Evolutionary conservation across 305 asterid species (phyloP).

Genomic region (Fraxinus albicans): DNA sequence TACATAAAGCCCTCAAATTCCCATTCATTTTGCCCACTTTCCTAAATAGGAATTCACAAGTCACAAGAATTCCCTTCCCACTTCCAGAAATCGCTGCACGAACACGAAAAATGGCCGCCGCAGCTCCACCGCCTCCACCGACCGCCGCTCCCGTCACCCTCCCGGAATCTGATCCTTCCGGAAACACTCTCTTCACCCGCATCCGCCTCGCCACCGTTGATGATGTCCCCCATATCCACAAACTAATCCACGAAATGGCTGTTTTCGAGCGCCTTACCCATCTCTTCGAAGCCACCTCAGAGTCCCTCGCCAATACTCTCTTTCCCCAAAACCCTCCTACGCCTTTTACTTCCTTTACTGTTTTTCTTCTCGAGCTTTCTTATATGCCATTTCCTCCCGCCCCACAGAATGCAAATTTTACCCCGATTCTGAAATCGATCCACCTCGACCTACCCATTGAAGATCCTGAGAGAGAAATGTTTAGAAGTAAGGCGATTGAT

Average conservation of each 20-base stretch:
- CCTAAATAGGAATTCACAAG: background rate
- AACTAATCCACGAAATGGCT: conserved; percentile 87
- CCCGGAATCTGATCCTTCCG: conserved; percentile 34
- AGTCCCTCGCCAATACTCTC: conserved; percentile 71
- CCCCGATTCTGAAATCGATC: conserved; percentile 51
- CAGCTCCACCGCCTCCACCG: conserved; percentile 47
- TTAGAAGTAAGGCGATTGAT: conserved; percentile 34
- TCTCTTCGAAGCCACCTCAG: conserved; percentile 62
- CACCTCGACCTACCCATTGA: conserved; percentile 55
- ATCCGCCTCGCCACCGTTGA: conserved; percentile 66
- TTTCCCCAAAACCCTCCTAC: conserved; percentile 57
- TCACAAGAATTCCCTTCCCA: background rate
- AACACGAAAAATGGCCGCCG: conserved; percentile 37
- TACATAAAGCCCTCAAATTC: background rate
- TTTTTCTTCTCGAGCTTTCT: conserved; percentile 80
- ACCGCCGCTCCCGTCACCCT: conserved; percentile 28
- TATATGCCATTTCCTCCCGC: conserved; percentile 46
- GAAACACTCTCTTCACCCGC: conserved; percentile 66
- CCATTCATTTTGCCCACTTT: background rate
- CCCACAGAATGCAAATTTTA: conserved; percentile 36
- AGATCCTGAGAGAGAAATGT: conserved; percentile 54
- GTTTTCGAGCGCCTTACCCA: conserved; percentile 71
- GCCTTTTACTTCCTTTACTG: conserved; percentile 76
- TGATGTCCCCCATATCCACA: conserved; percentile 79
- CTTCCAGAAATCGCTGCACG: background rate